Base-by-base conservation (phyloP, 495 filamentous ascomycete species). In the Penicillium diatomitis region DNA sequence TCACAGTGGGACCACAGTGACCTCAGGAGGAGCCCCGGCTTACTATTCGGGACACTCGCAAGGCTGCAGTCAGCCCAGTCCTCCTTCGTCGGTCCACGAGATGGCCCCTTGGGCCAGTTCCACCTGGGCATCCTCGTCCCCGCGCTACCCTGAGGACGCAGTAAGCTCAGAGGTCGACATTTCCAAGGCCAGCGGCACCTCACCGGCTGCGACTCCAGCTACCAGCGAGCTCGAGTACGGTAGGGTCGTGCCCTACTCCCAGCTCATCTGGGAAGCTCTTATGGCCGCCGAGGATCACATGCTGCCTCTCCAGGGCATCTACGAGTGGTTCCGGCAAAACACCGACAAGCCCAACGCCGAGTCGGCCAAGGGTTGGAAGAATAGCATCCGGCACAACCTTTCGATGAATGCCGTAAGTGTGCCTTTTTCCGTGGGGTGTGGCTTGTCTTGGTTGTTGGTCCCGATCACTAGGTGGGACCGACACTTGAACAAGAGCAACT, bases 331-430 rank as follows among this genome's bases (percentile, higher is more conserved):
- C 59, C 75, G 79, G 28, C 72, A 83, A 12, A 85, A 95, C 54
- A 95, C 88, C 1, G 76, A 79, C 45, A 94, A 90, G 58, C 81
- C 77, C 2, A 83, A 72, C 40, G 75, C 75, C 35, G 69, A 75
- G 10, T 71, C 58, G n/a, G 74, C 68, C 30, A 87, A 84, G 57
- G 94, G 90, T 3, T 97, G 94, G 92, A 86, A 92, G 66, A 97
- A 96, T 67, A 96, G 90, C 64, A 92, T 98, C 47, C 82, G 92
- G 5, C 92, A 98, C 59, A 98, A 98, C 57, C 70, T 98, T 0
- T 96, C 89, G 8, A 98, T 98, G 92, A 98, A 98, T 59, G 76
- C 73, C 37, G 92, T 96, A 77, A 65, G 87, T 77, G 5, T 32
- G 41, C 39, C 37, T 5, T 53, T 41, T 1, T 32, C 31, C 29